Conservation (phyloP, 2,329 filamentous ascomycete genomes). For the Apiospora kogelbergensis region DNA sequence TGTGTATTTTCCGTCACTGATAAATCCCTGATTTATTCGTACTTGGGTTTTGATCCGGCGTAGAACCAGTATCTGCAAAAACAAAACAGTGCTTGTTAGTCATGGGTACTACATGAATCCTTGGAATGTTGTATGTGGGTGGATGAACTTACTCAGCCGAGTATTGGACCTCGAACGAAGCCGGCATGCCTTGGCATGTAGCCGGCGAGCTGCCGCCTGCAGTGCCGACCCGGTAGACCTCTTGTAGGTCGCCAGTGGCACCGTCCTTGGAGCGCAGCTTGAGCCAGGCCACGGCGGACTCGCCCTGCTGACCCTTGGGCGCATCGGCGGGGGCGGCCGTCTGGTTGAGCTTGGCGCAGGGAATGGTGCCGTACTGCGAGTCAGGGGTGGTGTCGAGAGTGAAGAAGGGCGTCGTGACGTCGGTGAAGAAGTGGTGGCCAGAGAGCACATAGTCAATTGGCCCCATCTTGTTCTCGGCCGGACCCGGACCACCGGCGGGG, state of each 20-base stretch:
- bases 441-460: slow-evolving; percentile 64
- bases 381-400: slow-evolving; percentile 60
- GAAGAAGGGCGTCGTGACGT: slow-evolving; percentile 74
- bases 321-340: slow-evolving; percentile 63
- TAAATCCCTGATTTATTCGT: not conserved
- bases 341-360: slow-evolving; percentile 61
- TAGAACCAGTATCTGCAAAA: slow-evolving; percentile 32
- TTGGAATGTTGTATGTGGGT: slow-evolving; percentile 3
- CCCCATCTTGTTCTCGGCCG: slow-evolving; percentile 38
- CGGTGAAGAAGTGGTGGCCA: slow-evolving; percentile 80
- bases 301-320: slow-evolving; percentile 58
- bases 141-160: slow-evolving; percentile 70
- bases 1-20: slow-evolving; percentile 12
- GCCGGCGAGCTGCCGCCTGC: slow-evolving; percentile 76
- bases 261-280: slow-evolving; percentile 59
- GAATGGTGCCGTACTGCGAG: slow-evolving; percentile 57
- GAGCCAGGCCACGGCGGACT: slow-evolving; percentile 78
- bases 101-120: not conserved
- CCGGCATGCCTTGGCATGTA: slow-evolving; percentile 66
- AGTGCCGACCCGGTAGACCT: slow-evolving; percentile 83
- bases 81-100: not conserved
- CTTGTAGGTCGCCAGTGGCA: slow-evolving; percentile 63
- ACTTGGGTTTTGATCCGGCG: slow-evolving; percentile 15
- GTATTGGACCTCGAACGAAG: slow-evolving; percentile 74
- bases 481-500: not conserved